phyloP scores from a whole-genome alignment of 352 stramenopile species.

The Thraustochytrium sp. region DNA sequence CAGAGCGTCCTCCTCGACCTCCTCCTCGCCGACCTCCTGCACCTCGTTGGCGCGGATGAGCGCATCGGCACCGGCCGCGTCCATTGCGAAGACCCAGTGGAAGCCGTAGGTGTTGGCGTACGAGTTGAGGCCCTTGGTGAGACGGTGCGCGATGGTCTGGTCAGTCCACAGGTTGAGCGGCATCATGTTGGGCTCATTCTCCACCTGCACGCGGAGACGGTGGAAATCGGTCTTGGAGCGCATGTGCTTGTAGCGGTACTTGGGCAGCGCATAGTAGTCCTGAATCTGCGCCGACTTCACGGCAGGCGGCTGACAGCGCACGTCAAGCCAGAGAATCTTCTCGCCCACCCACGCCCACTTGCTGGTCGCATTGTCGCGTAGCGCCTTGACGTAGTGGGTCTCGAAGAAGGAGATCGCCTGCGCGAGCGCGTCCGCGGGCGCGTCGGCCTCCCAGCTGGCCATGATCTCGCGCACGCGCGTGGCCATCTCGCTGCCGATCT shows the following conservation, averaged over 20 bases:
- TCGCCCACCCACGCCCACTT: slow-evolving; percentile 38
- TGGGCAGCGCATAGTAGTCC: slow-evolving; percentile 36
- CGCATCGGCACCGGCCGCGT: background rate
- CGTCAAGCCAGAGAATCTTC: slow-evolving; percentile 37
- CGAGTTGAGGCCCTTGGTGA: background rate
- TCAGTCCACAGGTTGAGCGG: slow-evolving; percentile 27
- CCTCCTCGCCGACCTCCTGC: background rate
- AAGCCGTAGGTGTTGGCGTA: slow-evolving; percentile 15
- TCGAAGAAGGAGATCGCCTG: background rate
- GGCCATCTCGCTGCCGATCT: slow-evolving; percentile 29
- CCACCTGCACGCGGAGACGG: background rate
- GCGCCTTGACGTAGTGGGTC: background rate
- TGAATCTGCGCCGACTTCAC: slow-evolving; percentile 2
- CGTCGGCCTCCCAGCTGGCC: background rate
- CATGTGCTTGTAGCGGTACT: slow-evolving; percentile 44
- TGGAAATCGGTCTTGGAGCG: slow-evolving; percentile 35
- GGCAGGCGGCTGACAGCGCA: background rate
- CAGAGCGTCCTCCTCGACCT: background rate
- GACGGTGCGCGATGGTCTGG: background rate
- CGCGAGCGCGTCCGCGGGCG: background rate
- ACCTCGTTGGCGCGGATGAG: background rate
- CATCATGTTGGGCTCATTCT: background rate
- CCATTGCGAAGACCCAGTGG: background rate
- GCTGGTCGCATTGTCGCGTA: slow-evolving; percentile 14
- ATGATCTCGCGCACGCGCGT: background rate